Evolutionary conservation across 1,284 basidiomycete species (phyloP), one percentile per base, ranked within the genome.

Genomic region (Cystobasidiaceae sp.): DNA sequence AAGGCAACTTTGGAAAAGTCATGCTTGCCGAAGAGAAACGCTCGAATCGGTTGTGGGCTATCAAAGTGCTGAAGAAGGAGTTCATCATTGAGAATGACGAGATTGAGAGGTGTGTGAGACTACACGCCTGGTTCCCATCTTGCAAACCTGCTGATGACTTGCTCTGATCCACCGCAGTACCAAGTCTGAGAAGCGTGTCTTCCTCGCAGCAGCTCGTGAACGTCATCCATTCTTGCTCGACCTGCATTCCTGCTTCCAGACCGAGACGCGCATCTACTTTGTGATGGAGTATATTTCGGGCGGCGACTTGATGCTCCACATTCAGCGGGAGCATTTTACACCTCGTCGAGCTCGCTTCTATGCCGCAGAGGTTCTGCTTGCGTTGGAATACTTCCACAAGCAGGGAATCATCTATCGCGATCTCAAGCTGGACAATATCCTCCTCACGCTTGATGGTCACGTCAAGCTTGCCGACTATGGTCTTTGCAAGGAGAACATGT

Each of bases 1-100:
- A 98, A 79, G 96, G 96, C 75, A 99, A 98, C 79, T 99, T 99
- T 74, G 96, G 96, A 65, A 98, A 99, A 78, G 96, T 99, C 78
- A 98, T 98, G 96, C 81, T 98, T 62, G 96, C 96, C 19, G 96
- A 99, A 78, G 96, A 99, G 81, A 98, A 97, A 84, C 86, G 83
- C 74, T 84, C 86, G 28, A 91, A 86, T 73, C 85, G 84, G 66
- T 78, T 98, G 67, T 98, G 90, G 77, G 96, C 96, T n/a, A 97
- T 99, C 83, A 99, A 99, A 80, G 96, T 99, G 39, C 79, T 99
- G 76, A 99, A 99, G 82, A 99, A 99, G 78, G 96, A 98, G 79
- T 98, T 98, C 75, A 98, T 98, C 77, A 98, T 99, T 72, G 96
- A 99, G 77, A 98, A 99, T 72, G 96, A 99, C 78, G 96, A 98